These are phyloP conservation scores for Amoebophrya sp. DNA, from an alignment of 169 alveolate species.

Conservation along the genomic window DNA sequence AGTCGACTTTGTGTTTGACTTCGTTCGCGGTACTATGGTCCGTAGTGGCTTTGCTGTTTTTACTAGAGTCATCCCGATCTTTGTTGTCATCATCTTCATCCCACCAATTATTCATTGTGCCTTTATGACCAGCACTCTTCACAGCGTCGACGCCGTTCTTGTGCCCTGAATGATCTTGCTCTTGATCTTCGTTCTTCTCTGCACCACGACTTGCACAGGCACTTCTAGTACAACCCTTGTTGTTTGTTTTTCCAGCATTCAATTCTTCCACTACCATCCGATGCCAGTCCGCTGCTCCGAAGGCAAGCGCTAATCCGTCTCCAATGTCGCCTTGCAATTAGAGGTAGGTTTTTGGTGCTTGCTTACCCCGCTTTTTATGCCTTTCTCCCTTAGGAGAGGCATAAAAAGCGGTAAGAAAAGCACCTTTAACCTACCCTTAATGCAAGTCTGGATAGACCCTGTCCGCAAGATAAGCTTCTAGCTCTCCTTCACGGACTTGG, in stretches of 20 bases:
- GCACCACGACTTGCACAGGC: no score
- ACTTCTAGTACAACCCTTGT: no score
- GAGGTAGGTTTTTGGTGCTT: no score
- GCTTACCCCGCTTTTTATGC: no score
- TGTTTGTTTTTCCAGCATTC: not conserved
- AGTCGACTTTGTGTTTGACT: not conserved
- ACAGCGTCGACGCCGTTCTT: not conserved
- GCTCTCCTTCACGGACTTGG: no score
- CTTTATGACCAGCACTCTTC: not conserved
- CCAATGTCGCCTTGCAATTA: no score
- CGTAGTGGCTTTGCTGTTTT: not conserved
- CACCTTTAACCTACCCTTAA: no score
- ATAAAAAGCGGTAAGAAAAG: no score
- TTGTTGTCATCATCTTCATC: not conserved
- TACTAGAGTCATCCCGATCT: not conserved
- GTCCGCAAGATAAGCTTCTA: no score
- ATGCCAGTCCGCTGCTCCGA: not conserved
- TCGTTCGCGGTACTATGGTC: not conserved
- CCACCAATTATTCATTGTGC: not conserved
- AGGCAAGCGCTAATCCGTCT: not conserved
- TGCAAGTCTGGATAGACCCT: no score
- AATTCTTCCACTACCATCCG: not conserved
- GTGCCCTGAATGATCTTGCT: no score
- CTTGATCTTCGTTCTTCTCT: not conserved
- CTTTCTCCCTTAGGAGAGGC: no score